Percentiles rank a stretch among this genome's conserved stretches.
Conservation (phyloP, 352 stramenopile species). For the Globisporangium carolinianum region DNA sequence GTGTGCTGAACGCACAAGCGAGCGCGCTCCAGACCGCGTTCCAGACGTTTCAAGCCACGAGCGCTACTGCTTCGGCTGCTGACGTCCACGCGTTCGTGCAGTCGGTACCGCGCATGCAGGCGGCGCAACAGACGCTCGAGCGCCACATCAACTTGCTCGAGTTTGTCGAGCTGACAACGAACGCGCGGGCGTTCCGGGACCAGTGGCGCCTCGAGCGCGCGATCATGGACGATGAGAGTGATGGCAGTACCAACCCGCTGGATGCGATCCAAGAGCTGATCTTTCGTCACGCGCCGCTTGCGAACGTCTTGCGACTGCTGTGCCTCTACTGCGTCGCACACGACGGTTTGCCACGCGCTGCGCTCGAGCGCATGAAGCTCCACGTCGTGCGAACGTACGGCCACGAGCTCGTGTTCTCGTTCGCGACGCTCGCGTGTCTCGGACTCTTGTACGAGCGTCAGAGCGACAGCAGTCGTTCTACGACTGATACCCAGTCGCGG, state of each 20-base stretch:
- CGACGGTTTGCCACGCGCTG: conserved; percentile 25
- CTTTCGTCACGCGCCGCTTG: conserved; percentile 40
- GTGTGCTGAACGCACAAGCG: conserved; percentile 40
- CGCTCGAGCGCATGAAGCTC: conserved; percentile 43
- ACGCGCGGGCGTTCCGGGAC: conserved; percentile 40
- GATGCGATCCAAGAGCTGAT: conserved; percentile 56
- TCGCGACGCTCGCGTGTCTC: conserved; percentile 50
- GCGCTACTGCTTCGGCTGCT: conserved; percentile 30
- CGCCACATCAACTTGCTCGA: conserved; percentile 61
- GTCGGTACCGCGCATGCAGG: conserved; percentile 50
- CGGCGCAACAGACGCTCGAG: conserved; percentile 43
- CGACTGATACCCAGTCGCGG: conserved; percentile 1
- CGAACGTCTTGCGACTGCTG: conserved; percentile 49
- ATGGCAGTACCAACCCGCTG: conserved; percentile 18
- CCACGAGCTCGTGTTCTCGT: conserved; percentile 64
- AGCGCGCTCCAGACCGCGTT: conserved; percentile 46
- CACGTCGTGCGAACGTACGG: conserved; percentile 66
- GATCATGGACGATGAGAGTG: conserved; percentile 41
- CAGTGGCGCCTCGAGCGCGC: conserved; percentile 60
- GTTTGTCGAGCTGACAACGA: conserved; percentile 34
- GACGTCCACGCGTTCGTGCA: conserved; percentile 76
- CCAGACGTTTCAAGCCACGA: conserved; percentile 42
- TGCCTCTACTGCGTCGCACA: conserved; percentile 57
- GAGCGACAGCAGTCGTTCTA: not conserved
- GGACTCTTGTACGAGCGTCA: conserved; percentile 34